Evolutionary conservation across 257 asterid species (phyloP), one percentile per base, ranked within the genome.

Genomic region (Cruciata laevipes): DNA sequence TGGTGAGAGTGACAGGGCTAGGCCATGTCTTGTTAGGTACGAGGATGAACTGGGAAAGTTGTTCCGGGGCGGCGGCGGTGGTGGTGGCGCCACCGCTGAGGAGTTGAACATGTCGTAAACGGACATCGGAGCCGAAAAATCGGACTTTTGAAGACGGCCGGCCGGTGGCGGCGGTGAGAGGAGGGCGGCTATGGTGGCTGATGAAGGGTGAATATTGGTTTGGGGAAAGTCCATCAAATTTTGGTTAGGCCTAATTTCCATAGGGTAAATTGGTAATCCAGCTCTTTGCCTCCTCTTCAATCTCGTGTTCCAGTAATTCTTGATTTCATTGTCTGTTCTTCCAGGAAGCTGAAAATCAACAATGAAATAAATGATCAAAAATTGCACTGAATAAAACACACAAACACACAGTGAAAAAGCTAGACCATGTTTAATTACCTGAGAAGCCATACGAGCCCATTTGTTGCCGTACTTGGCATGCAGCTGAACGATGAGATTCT

Each of bases 271-370:
- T 0, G 96, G 91, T 17, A 88, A 76, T 3, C 94, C 86, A 10
- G 88, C 88, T 37, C 91, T 83, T 27, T 75, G 89, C 14, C 86
- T 78, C 12, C 96, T 79, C 75, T 88, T 88, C 58, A 83, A n/a
- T 21, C 94, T 78, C 0, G 96, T 88, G 78, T 88, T 88, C 96
- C 94, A 86, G 59, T 83, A 86, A 62, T 88, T 88, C 76, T 88
- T 88, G 12, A 88, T 88, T 64, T 88, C 90, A 5, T 88, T 85
- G 30, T 85, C 90, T 14, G 90, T 88, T 70, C 96, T 77, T 4
- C 96, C 94, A 1, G 96, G 94, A 42, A 88, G 78, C 96, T 88
- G 69, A 56, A 16, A 47, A 49, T 51, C 56, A 66, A 0, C 13
- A 53, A 21, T 53, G 3, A 42, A 42, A 12, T 13, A 13, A 42